phyloP scores from a whole-genome alignment of 345 rosid genomes.

The Eucalyptus virginea region DNA sequence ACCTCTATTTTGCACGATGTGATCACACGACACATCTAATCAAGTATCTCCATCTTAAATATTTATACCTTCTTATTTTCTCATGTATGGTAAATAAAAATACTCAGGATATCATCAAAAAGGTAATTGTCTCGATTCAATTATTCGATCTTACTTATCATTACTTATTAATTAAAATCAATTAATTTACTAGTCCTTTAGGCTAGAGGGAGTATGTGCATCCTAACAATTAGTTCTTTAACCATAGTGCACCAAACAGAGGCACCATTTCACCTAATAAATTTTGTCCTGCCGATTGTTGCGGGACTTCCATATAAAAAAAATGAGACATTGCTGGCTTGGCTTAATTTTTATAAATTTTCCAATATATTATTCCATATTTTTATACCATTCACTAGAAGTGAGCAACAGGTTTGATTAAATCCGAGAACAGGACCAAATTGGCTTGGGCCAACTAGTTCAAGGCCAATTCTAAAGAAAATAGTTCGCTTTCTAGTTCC shows the following conservation, averaged over 20 bases:
- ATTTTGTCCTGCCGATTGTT: not conserved
- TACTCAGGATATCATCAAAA: not conserved
- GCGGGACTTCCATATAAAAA: not conserved
- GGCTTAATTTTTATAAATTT: not conserved
- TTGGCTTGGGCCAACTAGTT: not conserved
- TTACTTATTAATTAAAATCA: not conserved
- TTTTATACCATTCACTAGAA: not conserved
- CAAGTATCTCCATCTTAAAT: not conserved
- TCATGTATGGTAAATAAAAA: not conserved
- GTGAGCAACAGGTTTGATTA: not conserved
- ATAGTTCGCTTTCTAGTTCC: not conserved
- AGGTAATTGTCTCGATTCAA: not conserved
- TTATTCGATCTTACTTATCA: not conserved
- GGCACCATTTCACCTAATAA: not conserved
- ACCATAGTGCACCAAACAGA: not conserved
- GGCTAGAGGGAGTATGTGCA: not conserved
- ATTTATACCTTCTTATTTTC: not conserved
- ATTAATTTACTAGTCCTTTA: not conserved
- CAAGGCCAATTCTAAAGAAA: not conserved
- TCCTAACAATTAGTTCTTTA: not conserved
- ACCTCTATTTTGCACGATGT: not conserved
- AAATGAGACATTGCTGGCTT: not conserved
- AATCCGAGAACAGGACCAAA: not conserved
- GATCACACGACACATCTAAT: not conserved
- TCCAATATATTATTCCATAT: not conserved